A percentile compares a stretch with the other conserved stretches of the same genome.
Evolutionary conservation across 2,329 filamentous ascomycete species (phyloP).

Genomic region (Ophiostoma sp.): DNA sequence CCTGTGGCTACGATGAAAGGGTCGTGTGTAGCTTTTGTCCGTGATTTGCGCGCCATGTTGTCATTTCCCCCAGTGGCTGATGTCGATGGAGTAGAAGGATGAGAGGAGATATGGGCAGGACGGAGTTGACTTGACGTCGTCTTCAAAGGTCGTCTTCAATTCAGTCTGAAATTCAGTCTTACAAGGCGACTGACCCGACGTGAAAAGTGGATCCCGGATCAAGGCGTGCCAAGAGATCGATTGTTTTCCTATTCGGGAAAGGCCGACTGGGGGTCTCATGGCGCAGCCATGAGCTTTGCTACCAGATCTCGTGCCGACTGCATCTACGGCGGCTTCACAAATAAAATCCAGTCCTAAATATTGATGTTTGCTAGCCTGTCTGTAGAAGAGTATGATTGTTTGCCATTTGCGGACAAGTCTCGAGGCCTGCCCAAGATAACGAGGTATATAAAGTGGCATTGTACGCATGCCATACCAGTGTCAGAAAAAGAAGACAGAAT

Average conservation of each 20-base stretch:
- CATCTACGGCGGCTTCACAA: neutral
- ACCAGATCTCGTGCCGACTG: neutral
- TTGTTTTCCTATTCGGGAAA: constrained; percentile 19
- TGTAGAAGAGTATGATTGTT: neutral
- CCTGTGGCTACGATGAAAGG: constrained; percentile 17
- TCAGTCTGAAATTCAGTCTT: neutral
- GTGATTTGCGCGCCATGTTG: neutral
- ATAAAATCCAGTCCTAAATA: no score
- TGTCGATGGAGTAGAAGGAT: neutral
- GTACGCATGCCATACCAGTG: neutral
- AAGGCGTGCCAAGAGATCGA: constrained; percentile 6
- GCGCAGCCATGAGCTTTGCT: neutral
- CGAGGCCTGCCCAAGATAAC: neutral
- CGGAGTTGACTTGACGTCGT: neutral
- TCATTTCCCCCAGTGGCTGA: neutral
- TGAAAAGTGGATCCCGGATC: neutral
- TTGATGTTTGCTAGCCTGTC: neutral
- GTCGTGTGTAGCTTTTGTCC: constrained; percentile 18
- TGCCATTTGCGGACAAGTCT: no score
- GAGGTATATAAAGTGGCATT: neutral
- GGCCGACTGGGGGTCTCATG: neutral
- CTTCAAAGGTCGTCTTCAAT: neutral
- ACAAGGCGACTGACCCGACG: neutral
- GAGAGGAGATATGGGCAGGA: neutral
- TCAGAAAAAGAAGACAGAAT: neutral